Evolutionary conservation across 2,329 filamentous ascomycete species (phyloP).

Genomic region (Curvularia sp.): DNA sequence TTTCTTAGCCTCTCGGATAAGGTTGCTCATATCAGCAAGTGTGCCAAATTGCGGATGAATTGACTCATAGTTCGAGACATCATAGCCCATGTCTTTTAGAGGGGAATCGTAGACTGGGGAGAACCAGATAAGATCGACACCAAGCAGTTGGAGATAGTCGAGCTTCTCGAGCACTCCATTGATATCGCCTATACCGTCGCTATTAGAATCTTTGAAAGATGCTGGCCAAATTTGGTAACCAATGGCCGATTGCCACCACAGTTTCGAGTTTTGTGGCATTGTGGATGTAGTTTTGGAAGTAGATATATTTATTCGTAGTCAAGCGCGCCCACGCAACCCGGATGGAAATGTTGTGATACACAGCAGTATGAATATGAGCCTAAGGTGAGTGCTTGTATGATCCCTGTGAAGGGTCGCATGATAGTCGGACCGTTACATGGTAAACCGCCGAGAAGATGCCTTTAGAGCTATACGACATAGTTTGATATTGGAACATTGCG

Average conservation of each 20-base stretch:
- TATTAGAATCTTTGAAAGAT: slow-evolving; percentile 58
- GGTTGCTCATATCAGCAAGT: slow-evolving; percentile 67
- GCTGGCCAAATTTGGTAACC: slow-evolving; percentile 21
- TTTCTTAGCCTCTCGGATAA: slow-evolving; percentile 66
- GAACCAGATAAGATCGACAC: slow-evolving; percentile 71
- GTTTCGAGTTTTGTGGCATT: neutral
- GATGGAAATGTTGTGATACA: neutral
- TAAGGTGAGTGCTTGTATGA: neutral
- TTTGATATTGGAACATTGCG: neutral
- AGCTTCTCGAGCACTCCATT: slow-evolving; percentile 49
- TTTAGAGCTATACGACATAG: neutral
- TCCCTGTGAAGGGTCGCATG: neutral
- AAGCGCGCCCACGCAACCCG: neutral
- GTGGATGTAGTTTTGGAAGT: neutral
- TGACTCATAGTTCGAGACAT: slow-evolving; percentile 71
- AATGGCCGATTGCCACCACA: slow-evolving; percentile 4
- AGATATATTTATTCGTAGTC: neutral
- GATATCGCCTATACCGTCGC: slow-evolving; percentile 67
- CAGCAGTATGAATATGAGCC: neutral
- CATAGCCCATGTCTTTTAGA: slow-evolving; percentile 74
- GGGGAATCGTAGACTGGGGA: slow-evolving; percentile 71
- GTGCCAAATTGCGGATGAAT: slow-evolving; percentile 72
- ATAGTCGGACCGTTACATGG: neutral
- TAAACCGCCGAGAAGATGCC: neutral
- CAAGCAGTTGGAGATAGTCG: slow-evolving; percentile 62